phyloP scores from a whole-genome alignment of 805 yeast species.

The Candida boidinii region DNA sequence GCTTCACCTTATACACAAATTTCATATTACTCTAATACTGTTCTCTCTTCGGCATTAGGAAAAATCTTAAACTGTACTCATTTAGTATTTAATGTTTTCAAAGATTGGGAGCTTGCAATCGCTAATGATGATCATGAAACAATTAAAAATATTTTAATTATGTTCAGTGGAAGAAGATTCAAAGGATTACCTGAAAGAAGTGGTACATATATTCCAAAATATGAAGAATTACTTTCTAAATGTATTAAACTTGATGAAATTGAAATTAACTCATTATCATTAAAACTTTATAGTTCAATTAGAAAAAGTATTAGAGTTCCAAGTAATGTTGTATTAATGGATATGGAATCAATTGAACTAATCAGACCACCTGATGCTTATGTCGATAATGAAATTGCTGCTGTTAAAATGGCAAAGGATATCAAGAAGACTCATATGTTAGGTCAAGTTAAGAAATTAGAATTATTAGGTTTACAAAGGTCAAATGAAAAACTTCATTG shows the following conservation, averaged over 20 bases:
- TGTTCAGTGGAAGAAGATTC: constrained; percentile 51
- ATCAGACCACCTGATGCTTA: constrained; percentile 54
- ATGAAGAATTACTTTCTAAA: constrained; percentile 39
- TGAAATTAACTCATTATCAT: constrained; percentile 47
- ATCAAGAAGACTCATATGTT: constrained; percentile 39
- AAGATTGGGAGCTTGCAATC: constrained; percentile 36
- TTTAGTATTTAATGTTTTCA: constrained; percentile 38
- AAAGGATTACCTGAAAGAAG: constrained; percentile 51
- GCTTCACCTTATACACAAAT: constrained; percentile 65
- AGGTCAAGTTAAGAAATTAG: constrained; percentile 32
- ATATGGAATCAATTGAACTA: constrained; percentile 30
- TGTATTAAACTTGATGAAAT: constrained; percentile 51
- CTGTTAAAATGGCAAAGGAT: constrained; percentile 56
- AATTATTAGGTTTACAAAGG: constrained; percentile 25
- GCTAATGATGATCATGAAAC: constrained; percentile 38
- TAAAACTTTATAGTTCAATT: constrained; percentile 36
- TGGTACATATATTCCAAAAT: constrained; percentile 38
- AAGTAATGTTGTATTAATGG: constrained; percentile 40
- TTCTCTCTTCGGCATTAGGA: constrained; percentile 60
- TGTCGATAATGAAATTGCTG: constrained; percentile 48
- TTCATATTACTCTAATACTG: constrained; percentile 60
- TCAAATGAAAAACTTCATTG: constrained; percentile 32
- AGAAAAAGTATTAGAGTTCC: constrained; percentile 39
- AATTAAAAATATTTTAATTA: constrained; percentile 55
- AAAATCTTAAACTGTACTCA: constrained; percentile 52